phyloP scores from a whole-genome alignment of 2,329 filamentous ascomycete species.

The Mycosphaerella sp. region DNA sequence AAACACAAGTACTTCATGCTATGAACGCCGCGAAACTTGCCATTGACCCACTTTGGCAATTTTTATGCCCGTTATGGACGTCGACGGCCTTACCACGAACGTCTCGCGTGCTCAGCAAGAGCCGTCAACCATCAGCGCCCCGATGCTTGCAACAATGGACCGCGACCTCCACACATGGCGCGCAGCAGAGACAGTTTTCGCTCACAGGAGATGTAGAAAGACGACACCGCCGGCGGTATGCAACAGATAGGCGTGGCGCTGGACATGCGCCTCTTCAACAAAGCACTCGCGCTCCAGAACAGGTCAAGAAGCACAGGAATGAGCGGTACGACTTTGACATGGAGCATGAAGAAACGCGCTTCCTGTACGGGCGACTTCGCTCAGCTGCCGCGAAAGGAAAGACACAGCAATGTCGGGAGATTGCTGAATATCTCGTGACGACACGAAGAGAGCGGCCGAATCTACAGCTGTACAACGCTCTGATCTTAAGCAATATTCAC shows the following conservation, averaged over 20 bases:
- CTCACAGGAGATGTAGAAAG: neutral
- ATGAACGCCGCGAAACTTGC: slow-evolving; percentile 35
- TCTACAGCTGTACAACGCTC: slow-evolving; percentile 61
- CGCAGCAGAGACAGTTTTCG: neutral
- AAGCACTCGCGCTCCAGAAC: neutral
- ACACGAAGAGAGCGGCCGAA: slow-evolving; percentile 52
- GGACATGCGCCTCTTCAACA: neutral
- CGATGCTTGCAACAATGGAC: slow-evolving; percentile 17
- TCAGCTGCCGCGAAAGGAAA: slow-evolving; percentile 36
- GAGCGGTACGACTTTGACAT: slow-evolving; percentile 2
- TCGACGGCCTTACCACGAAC: neutral
- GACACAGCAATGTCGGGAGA: slow-evolving; percentile 37
- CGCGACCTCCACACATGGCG: neutral
- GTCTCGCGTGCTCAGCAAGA: slow-evolving; percentile 10
- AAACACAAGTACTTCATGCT: slow-evolving; percentile 11
- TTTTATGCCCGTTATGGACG: slow-evolving; percentile 51
- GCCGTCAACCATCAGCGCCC: slow-evolving; percentile 4
- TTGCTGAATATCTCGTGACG: slow-evolving; percentile 56
- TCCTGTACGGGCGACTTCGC: slow-evolving; percentile 48
- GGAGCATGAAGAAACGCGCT: slow-evolving; percentile 21
- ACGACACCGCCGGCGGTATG: neutral
- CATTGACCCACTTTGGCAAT: slow-evolving; percentile 58
- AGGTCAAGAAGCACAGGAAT: neutral
- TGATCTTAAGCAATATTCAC: slow-evolving; percentile 67
- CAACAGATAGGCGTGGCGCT: neutral